Conservation (phyloP, 1,139 yeast species). For the Pichia terricola region DNA sequence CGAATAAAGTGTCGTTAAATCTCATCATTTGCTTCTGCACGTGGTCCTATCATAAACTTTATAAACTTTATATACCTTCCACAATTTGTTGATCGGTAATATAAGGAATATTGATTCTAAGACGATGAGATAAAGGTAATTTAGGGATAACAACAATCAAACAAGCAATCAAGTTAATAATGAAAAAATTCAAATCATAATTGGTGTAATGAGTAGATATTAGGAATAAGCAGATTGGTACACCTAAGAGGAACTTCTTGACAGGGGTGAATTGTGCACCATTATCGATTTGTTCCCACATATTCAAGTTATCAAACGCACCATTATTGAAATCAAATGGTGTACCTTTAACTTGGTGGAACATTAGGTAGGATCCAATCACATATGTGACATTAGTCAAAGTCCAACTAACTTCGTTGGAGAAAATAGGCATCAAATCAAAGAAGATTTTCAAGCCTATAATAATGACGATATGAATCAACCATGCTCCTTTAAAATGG, state of each 20-base stretch:
- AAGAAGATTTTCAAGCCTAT: constrained; percentile 62
- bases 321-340: constrained; percentile 97
- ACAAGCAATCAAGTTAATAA: constrained; percentile 74
- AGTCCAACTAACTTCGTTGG: constrained; percentile 88
- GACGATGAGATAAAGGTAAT: constrained; percentile 70
- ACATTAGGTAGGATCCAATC: constrained; percentile 89
- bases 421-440: constrained; percentile 67
- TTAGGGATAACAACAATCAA: constrained; percentile 80
- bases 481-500: constrained; percentile 92
- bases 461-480: constrained; percentile 79
- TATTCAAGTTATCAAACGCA: constrained; percentile 88
- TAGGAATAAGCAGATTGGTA: constrained; percentile 80
- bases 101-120: constrained; percentile 55
- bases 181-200: constrained; percentile 70
- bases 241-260: constrained; percentile 82
- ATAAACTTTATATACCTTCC: constrained; percentile 12
- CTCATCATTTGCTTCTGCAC: too few relatives aligned
- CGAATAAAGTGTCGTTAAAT: too few relatives aligned
- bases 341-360: constrained; percentile 91
- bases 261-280: constrained; percentile 98
- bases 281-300: constrained; percentile 98
- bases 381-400: constrained; percentile 84
- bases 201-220: constrained; percentile 85
- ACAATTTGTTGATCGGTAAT: constrained; percentile 29
- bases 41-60: too few relatives aligned